Base-by-base conservation (phyloP, 257 asterid species). In the Haberlea rhodopensis region DNA sequence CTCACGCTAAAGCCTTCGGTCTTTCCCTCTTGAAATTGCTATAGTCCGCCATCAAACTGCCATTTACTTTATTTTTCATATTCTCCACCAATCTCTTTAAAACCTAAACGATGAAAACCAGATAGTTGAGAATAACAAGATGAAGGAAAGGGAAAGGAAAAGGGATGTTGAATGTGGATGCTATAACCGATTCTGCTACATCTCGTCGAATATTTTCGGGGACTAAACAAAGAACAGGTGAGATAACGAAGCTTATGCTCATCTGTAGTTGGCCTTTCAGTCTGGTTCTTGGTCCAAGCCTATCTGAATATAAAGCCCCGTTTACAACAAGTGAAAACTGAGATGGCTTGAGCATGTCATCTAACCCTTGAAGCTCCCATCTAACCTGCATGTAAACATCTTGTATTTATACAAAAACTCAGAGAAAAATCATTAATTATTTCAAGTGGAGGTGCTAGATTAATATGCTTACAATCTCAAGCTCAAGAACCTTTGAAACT, bases 361-460 rank as follows among this genome's bases (percentile, higher is more conserved):
- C 97, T 55, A 94, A 72, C 26, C 99, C 99, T 68, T 76, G 86
- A 37, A 94, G 95, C 84, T 94, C 90, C 96, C 99, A 90, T 77
- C 87, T 83, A 54, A 90, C 63, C 99, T 90, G 87, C 78, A 66
- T 7, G 53, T 52, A 53, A 59, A 34, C 18, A 21, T 31, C 32
- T 63, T 67, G 53, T 19, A 29, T 57, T 60, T 23, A 53, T 23
- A 55, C 19, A 45, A 23, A 23, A 23, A 22, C 28, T 46, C 23
- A 6, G 69, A 61, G 63, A 19, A 67, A 54, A 31, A 40, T 0
- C n/a, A 49, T 15, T 7, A 6, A 28, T 48, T 11, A 16, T 19
- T 40, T 13, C 31, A 25, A 60, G 59, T 20, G 1, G 59, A 6
- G 32, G 3, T 13, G 20, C 16, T 2, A 27, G 31, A 20, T 16